Base-by-base conservation (phyloP, 2,329 filamentous ascomycete species). In the Dendrostoma leiphaemia region DNA sequence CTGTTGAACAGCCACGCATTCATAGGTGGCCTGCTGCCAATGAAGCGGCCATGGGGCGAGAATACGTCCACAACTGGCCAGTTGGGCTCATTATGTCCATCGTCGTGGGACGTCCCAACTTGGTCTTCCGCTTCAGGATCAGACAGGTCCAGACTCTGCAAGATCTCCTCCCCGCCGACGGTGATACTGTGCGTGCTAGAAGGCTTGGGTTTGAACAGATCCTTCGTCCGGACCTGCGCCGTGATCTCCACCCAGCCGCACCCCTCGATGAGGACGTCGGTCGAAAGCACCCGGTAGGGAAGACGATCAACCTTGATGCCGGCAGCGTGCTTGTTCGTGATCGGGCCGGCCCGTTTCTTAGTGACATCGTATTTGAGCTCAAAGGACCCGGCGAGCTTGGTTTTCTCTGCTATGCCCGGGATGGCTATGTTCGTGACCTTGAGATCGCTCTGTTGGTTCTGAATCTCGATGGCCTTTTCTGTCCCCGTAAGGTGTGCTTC, bases 241-340 rank as follows among this genome's bases (percentile, higher is more conserved):
- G 85, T 86, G 37, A 99, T 70, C 71, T 99, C 94, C 2, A 99
- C 81, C 89, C 95, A 99, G 7, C 94, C 94, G 24, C 91, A 87
- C 2, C 94, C 91, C 68, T 97, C 93, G 47, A 99, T 85, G 13
- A 99, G 74, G 23, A 99, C 84, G 66, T 99, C 95, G 0, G 87
- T 81, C 8, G 88, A 84, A 57, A 94, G 79, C 2, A 97, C 84
- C 13, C 83, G 81, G 70, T 92, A 99, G 0, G 91, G 90, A 4
- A 97, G 74, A 15, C 78, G 74, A 2, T 90, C 84, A 0, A 88
- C 79, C 53, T 82, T 84, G 43, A 86, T 74, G 35, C 80, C 84
- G 41, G 80, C 80, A 2, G 83, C 88, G 47, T 81, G 76, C 54
- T 78, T 82, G 29, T 79, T 75, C 3, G 88, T 90, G 37, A 92